Evolutionary conservation across 163 green algal species (phyloP).

Genomic region (Chloroidium sp.): DNA sequence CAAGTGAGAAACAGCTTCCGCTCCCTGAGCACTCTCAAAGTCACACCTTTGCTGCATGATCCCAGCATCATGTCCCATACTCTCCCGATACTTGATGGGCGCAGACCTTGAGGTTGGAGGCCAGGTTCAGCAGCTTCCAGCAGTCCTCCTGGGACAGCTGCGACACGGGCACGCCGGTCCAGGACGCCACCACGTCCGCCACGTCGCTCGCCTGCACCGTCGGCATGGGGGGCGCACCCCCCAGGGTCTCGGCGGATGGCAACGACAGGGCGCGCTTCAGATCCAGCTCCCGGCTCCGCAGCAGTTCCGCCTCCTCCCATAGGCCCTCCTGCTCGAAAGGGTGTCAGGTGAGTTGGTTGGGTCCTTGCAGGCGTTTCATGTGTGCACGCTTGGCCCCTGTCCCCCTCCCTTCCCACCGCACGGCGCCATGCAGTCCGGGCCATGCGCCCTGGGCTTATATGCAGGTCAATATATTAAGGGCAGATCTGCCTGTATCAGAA

Average conservation of each 20-base stretch:
- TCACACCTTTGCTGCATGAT: no score
- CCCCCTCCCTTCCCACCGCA: no score
- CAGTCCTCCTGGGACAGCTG: constrained; percentile 65
- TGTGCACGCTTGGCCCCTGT: no score
- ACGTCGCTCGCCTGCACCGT: constrained; percentile 66
- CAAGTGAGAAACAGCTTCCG: no score
- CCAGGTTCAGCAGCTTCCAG: constrained; percentile 58
- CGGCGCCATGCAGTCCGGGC: no score
- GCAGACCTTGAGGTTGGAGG: constrained; percentile 23
- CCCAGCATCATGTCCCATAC: no score
- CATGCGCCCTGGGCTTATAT: no score
- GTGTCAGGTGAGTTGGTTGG: neutral
- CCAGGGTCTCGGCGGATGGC: constrained; percentile 15
- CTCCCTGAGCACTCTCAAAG: no score
- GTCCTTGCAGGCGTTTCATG: constrained; percentile 12
- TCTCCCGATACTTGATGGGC: no score
- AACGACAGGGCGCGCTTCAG: constrained; percentile 39
- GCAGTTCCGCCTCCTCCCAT: constrained; percentile 76
- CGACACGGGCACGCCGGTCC: constrained; percentile 81
- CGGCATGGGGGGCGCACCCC: constrained; percentile 37
- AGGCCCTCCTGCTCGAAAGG: constrained; percentile 42
- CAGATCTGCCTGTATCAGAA: no score
- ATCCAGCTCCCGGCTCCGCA: constrained; percentile 44
- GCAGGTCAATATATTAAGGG: no score
- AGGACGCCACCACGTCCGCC: constrained; percentile 71